Base-by-base conservation (phyloP, 2,329 filamentous ascomycete species). In the Capronia coronata region DNA sequence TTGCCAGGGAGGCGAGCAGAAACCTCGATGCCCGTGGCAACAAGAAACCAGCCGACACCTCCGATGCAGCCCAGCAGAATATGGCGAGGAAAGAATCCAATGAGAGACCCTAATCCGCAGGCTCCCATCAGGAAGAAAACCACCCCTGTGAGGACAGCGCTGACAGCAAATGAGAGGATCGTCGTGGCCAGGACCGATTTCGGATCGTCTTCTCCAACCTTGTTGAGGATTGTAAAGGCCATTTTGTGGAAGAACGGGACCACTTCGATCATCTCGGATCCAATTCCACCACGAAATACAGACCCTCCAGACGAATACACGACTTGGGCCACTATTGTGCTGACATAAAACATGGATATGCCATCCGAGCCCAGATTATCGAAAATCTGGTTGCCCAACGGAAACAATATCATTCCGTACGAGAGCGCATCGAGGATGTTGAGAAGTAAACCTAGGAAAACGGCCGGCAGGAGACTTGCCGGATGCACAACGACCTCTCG, bases 191-290 rank as follows among this genome's bases (percentile, higher is more conserved):
- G 85, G 40, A 98, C 84, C 2, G 88, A 86, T 60, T 93, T 83
- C 1, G 86, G 82, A 21, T 93, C 82, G 16, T 90, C 82, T 55
- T 85, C 80, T 13, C 91, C 87, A 57, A 98, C 83, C 37, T 78
- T 75, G 11, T 75, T 73, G 58, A 93, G 82, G 63, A 97, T 96
- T 23, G 85, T 91, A 56, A 84, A 82, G 0, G 93, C 90, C 91
- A 98, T 98, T 63, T 91, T 94, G 70, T 98, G 93, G 66, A 98
- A 97, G 71, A 98, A 98, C 0, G 91, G 93, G 1, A 98, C 91
- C 1, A 97, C 91, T 70, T 98, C 93, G 59, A 97, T 98, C 82
- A 98, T 83, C 67, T 98, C 93, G 2, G 93, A 97, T 3, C 93
- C 93, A 51, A 98, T 82, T 2, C 87, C 89, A 13, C 93, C 91